These are phyloP conservation scores for Rhodotorula diobovata DNA, from an alignment of 768 basidiomycete species.

Conservation along the genomic window DNA sequence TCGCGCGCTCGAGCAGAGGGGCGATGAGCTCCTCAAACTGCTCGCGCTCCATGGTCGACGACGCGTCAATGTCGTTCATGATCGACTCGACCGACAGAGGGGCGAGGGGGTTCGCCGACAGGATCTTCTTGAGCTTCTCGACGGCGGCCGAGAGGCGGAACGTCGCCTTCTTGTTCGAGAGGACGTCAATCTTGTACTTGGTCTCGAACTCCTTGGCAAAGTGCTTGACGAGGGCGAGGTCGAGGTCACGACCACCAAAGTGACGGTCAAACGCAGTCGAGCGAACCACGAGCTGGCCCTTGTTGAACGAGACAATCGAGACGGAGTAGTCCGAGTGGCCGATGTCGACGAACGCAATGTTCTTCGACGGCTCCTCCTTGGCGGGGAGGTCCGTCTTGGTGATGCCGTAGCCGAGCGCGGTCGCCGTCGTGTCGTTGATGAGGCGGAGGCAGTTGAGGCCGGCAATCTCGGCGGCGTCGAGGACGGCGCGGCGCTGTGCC, in stretches of 20 bases:
- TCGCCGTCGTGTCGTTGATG: conserved; percentile 94
- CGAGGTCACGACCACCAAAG: conserved; percentile 93
- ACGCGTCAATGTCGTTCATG: conserved; percentile 91
- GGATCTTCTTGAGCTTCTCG: conserved; percentile 91
- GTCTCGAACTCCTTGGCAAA: conserved; percentile 86
- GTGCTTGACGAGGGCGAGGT: conserved; percentile 80
- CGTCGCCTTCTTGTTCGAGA: conserved; percentile 80
- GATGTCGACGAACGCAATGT: conserved; percentile 91
- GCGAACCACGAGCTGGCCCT: conserved; percentile 84
- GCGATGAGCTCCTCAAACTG: conserved; percentile 72
- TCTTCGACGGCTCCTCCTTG: conserved; percentile 68
- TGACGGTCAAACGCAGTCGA: conserved; percentile 84
- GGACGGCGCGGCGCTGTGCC: conserved; percentile 77
- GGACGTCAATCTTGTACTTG: conserved; percentile 98
- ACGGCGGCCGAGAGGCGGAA: conserved; percentile 85
- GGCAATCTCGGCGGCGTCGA: conserved; percentile 84
- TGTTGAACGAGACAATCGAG: conserved; percentile 84
- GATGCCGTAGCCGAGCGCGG: conserved; percentile 96
- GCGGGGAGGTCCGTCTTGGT: conserved; percentile 92
- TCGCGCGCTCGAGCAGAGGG: conserved; percentile 70
- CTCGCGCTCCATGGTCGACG: conserved; percentile 77
- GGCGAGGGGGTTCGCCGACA: conserved; percentile 86
- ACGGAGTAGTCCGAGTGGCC: conserved; percentile 89
- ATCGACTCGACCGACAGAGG: conserved; percentile 90
- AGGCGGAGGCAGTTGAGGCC: conserved; percentile 85